These are phyloP conservation scores for Arabidopsis suecica DNA, from an alignment of 345 rosid species.

Conservation along the genomic window DNA sequence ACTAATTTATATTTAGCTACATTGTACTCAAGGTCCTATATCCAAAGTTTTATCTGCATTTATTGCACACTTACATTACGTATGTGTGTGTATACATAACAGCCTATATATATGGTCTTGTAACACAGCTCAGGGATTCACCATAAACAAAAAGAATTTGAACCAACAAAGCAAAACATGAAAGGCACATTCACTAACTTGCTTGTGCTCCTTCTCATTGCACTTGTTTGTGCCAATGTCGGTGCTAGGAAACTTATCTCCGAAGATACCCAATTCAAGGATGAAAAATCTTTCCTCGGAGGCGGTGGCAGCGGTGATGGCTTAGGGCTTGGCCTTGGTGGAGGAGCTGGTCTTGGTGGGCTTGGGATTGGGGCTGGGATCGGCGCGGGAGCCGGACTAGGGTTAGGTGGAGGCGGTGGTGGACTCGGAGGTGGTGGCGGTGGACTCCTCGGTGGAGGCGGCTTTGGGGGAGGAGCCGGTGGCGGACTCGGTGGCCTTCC, in stretches of 20 bases:
- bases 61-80: conserved; percentile 26
- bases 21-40: conserved; percentile 7
- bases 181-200: conserved; percentile 22
- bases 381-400: conserved; percentile 40
- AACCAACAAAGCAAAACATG: conserved; percentile 38
- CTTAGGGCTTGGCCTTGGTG: conserved; percentile 33
- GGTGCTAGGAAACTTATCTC: conserved; percentile 54
- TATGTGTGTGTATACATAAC: conserved; percentile 17
- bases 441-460: conserved; percentile 49
- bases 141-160: conserved; percentile 30
- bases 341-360: conserved; percentile 40
- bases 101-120: conserved; percentile 21
- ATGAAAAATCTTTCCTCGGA: conserved; percentile 39
- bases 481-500: conserved; percentile 44
- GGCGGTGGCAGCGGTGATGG: conserved; percentile 34
- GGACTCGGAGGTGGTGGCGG: conserved; percentile 44
- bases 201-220: conserved; percentile 40
- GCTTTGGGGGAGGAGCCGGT: conserved; percentile 38
- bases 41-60: conserved; percentile 21
- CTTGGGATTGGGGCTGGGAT: conserved; percentile 38
- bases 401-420: conserved; percentile 41
- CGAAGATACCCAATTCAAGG: conserved; percentile 39
- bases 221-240: conserved; percentile 43
- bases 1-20: conserved; percentile 1
- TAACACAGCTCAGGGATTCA: not conserved